phyloP scores from a whole-genome alignment of 1,284 basidiomycete species.

The Kalmanozyma brasiliensis region DNA sequence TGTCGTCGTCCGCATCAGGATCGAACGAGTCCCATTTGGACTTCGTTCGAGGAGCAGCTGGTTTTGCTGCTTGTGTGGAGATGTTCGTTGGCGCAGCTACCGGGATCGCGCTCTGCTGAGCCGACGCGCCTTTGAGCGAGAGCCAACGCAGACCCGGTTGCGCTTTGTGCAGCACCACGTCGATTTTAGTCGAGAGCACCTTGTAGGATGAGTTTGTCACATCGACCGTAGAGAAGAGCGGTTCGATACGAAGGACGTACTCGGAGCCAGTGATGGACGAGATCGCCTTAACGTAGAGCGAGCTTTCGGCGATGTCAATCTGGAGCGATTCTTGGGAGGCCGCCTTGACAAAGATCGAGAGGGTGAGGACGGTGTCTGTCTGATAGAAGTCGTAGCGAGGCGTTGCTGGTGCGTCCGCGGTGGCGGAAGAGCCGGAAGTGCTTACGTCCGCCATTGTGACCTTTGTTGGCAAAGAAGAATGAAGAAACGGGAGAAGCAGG shows the following conservation, averaged over 20 bases:
- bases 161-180: slow-evolving; percentile 55
- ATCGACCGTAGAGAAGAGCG: slow-evolving; percentile 44
- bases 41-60: slow-evolving; percentile 13
- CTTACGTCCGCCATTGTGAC: slow-evolving; percentile 13
- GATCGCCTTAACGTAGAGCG: slow-evolving; percentile 26
- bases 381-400: slow-evolving; percentile 67
- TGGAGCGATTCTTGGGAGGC: slow-evolving; percentile 41
- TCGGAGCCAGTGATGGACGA: slow-evolving; percentile 30
- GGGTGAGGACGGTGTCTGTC: slow-evolving; percentile 57
- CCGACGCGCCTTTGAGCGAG: slow-evolving; percentile 11
- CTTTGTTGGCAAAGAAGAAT: not conserved
- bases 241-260: slow-evolving; percentile 33
- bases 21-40: slow-evolving; percentile 64
- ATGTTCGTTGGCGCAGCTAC: slow-evolving; percentile 22
- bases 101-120: slow-evolving; percentile 1
- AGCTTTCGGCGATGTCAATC: slow-evolving; percentile 24
- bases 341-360: slow-evolving; percentile 62
- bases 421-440: slow-evolving; percentile 1
- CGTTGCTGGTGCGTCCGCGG: slow-evolving; percentile 1
- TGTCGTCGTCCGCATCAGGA: slow-evolving; percentile 45
- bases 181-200: slow-evolving; percentile 56
- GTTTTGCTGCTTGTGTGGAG: slow-evolving; percentile 6
- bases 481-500: too few species aligned
- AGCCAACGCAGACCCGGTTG: slow-evolving; percentile 46
- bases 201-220: slow-evolving; percentile 34